Evolutionary conservation across 345 rosid species (phyloP).

Genomic region (Xanthoceras sorbifolium): DNA sequence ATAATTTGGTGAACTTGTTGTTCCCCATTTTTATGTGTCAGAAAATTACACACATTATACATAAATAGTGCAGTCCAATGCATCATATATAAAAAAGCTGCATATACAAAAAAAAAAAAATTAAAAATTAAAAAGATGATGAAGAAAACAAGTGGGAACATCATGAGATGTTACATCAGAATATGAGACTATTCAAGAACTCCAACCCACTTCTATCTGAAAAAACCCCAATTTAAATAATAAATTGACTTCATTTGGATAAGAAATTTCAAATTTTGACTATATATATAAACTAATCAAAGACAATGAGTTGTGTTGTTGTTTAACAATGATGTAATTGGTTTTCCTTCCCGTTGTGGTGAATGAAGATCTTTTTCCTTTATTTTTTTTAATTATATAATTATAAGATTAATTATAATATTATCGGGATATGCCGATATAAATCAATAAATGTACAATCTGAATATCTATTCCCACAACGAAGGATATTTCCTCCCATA

Average conservation of each 20-base stretch:
- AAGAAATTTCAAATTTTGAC: neutral
- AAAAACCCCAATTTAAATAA: neutral
- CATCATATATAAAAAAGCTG: constrained; percentile 15
- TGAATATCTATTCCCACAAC: too few species aligned
- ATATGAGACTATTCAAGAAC: constrained; percentile 5
- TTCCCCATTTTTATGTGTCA: neutral
- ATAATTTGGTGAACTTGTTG: neutral
- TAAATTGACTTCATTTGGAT: constrained; percentile 7
- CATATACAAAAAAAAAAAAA: too few species aligned
- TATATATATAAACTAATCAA: neutral
- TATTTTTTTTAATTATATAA: too few species aligned
- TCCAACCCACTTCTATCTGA: constrained; percentile 9
- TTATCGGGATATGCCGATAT: too few species aligned
- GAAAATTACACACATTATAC: neutral
- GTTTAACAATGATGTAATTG: too few species aligned
- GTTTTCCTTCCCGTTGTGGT: too few species aligned
- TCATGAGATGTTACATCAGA: constrained; percentile 4
- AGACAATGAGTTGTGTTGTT: neutral
- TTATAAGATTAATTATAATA: too few species aligned
- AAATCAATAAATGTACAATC: too few species aligned
- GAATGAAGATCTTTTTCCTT: too few species aligned
- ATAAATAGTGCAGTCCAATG: neutral
- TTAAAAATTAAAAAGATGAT: neutral
- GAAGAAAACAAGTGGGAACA: constrained; percentile 7
- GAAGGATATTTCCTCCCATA: too few species aligned